These are phyloP conservation scores for Wickerhamomyces kurtzmanii DNA, from an alignment of 805 yeast species.

Conservation along the genomic window DNA sequence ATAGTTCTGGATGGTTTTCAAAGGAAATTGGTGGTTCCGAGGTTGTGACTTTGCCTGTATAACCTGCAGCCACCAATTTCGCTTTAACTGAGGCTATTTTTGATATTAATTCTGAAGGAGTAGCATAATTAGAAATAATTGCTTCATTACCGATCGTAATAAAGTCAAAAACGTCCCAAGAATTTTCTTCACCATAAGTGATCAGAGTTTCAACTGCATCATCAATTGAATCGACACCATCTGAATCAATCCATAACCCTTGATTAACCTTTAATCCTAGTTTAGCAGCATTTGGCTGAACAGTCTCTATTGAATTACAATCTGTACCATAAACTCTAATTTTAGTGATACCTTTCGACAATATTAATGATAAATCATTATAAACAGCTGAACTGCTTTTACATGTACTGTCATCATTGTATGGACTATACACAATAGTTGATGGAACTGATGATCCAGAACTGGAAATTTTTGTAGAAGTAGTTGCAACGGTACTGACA, in stretches of 20 bases:
- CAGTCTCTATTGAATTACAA: slow-evolving; percentile 58
- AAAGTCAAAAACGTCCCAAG: slow-evolving; percentile 69
- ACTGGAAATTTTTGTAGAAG: slow-evolving; percentile 13
- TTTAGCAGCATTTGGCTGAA: slow-evolving; percentile 46
- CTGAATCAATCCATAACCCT: slow-evolving; percentile 70
- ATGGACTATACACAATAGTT: slow-evolving; percentile 72
- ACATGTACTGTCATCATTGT: slow-evolving; percentile 58
- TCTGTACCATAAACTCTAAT: slow-evolving; percentile 84
- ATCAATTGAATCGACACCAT: slow-evolving; percentile 67
- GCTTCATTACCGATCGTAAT: slow-evolving; percentile 90
- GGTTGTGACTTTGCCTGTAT: slow-evolving; percentile 66
- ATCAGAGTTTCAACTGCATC: slow-evolving; percentile 44
- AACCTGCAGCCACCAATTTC: slow-evolving; percentile 58
- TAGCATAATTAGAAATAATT: slow-evolving; percentile 47
- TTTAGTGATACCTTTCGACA: slow-evolving; percentile 48
- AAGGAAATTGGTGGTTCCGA: slow-evolving; percentile 84
- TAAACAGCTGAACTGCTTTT: slow-evolving; percentile 45
- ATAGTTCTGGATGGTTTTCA: slow-evolving; percentile 53
- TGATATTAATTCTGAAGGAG: slow-evolving; percentile 49
- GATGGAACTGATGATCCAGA: slow-evolving; percentile 33
- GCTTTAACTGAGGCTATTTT: slow-evolving; percentile 60
- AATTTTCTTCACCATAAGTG: slow-evolving; percentile 35
- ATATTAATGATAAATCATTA: slow-evolving; percentile 49
- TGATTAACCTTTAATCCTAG: slow-evolving; percentile 71
- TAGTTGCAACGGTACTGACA: slow-evolving; percentile 6